A percentile compares a stretch with the other conserved stretches of the same genome.
Conservation (phyloP, 2,329 filamentous ascomycete genomes). For the Lasiodiplodia sp. region DNA sequence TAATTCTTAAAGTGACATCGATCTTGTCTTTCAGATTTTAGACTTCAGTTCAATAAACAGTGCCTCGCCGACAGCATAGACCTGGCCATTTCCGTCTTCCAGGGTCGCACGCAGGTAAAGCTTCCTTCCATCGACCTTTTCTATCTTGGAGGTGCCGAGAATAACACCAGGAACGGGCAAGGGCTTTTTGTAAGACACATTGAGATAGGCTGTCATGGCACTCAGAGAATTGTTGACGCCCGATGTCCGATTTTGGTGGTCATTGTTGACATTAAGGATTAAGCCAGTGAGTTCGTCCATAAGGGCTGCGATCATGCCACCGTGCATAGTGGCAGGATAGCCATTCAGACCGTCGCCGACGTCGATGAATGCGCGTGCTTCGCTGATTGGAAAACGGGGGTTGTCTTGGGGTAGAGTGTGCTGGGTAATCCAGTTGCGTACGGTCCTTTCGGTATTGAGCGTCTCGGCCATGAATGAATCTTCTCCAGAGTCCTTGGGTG, state of each 20-base stretch:
- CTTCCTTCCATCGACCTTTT: constrained; percentile 62
- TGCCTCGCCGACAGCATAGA: constrained; percentile 61
- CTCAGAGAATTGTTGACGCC: not conserved
- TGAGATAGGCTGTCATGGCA: constrained; percentile 61
- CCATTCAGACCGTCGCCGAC: constrained; percentile 63
- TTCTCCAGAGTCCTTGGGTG: constrained; percentile 50
- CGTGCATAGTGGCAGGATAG: constrained; percentile 61
- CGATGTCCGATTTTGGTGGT: constrained; percentile 30
- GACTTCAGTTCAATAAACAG: constrained; percentile 53
- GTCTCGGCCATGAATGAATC: constrained; percentile 63
- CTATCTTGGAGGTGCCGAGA: constrained; percentile 54
- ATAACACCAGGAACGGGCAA: constrained; percentile 59
- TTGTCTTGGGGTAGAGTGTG: constrained; percentile 12
- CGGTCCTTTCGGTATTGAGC: constrained; percentile 58
- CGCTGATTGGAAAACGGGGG: constrained; percentile 37
- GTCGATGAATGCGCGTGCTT: constrained; percentile 50
- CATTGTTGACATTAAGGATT: constrained; percentile 54
- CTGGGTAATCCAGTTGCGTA: constrained; percentile 54
- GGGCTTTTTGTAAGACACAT: constrained; percentile 62
- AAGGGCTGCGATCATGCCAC: constrained; percentile 65
- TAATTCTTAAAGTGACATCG: too few relatives aligned
- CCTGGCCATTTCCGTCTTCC: constrained; percentile 56
- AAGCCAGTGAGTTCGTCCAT: constrained; percentile 66
- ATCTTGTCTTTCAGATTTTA: not conserved
- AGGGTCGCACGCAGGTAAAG: constrained; percentile 58